These are phyloP conservation scores for Chiua sp. DNA, from an alignment of 1,284 basidiomycete species.

Conservation along the genomic window DNA sequence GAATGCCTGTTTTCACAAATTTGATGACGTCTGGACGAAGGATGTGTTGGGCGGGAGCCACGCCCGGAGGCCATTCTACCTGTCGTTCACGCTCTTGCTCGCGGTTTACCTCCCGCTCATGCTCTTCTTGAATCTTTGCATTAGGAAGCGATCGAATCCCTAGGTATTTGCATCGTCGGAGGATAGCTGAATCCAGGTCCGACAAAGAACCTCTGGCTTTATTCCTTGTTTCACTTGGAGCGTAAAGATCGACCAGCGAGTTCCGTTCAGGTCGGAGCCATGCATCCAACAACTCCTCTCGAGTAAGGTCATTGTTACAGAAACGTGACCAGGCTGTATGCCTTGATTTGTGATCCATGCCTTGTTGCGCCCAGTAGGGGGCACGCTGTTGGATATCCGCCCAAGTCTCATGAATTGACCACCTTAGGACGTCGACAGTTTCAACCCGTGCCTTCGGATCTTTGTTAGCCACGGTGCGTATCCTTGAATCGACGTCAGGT, in stretches of 20 bases:
- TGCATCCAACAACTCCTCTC: constrained; percentile 16
- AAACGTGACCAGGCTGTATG: no score
- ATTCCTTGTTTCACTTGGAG: neutral
- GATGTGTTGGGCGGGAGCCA: constrained; percentile 23
- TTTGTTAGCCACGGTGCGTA: no score
- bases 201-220: constrained; percentile 8
- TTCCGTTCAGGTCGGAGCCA: constrained; percentile 45
- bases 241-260: constrained; percentile 41
- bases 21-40: constrained; percentile 18
- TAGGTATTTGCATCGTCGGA: constrained; percentile 30
- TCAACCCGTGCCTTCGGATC: no score
- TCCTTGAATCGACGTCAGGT: no score
- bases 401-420: no score
- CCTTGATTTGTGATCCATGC: no score
- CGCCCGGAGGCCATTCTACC: constrained; percentile 41
- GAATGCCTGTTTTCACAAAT: constrained; percentile 25
- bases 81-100: constrained; percentile 46
- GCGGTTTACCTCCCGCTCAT: constrained; percentile 50
- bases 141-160: constrained; percentile 21
- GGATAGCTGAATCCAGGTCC: no score
- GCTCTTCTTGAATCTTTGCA: constrained; percentile 44
- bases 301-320: no score
- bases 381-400: no score
- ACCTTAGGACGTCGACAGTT: no score
- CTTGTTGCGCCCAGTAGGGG: no score